These are phyloP conservation scores for Tephrocybe rancida DNA, from an alignment of 768 basidiomycete species.

Conservation along the genomic window DNA sequence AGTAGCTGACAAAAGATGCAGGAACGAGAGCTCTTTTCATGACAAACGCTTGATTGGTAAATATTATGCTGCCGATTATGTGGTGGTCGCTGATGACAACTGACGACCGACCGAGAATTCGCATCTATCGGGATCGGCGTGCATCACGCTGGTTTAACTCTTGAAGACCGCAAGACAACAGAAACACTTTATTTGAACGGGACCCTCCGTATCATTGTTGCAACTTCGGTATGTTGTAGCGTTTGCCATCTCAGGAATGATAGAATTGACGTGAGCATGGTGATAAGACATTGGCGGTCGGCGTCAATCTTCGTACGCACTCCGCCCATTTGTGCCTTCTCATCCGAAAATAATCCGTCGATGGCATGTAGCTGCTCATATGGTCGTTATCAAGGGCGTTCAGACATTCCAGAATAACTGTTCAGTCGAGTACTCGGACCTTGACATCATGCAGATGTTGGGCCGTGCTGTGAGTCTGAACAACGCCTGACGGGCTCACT, in stretches of 20 bases:
- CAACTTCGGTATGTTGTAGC: constrained; percentile 73
- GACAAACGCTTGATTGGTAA: constrained; percentile 70
- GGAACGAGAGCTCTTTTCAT: constrained; percentile 56
- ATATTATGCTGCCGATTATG: constrained; percentile 13
- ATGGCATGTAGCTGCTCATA: constrained; percentile 72
- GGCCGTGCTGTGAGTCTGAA: constrained; percentile 77
- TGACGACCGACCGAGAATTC: constrained; percentile 46
- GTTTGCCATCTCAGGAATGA: not conserved
- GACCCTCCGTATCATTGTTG: constrained; percentile 66
- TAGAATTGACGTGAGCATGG: constrained; percentile 7
- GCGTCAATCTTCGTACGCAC: constrained; percentile 87
- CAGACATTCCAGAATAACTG: constrained; percentile 71
- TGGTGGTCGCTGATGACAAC: not conserved
- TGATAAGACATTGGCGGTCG: constrained; percentile 87
- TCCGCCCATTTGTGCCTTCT: not conserved
- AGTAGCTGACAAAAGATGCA: constrained; percentile 25
- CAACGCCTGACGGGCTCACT: not conserved
- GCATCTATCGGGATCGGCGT: constrained; percentile 80
- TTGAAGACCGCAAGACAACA: constrained; percentile 70
- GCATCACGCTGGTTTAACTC: constrained; percentile 87
- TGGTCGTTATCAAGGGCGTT: constrained; percentile 92
- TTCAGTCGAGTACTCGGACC: constrained; percentile 83
- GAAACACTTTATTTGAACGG: constrained; percentile 77
- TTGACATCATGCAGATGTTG: constrained; percentile 96
- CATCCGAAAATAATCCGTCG: not conserved